Base-by-base conservation (phyloP, 805 yeast species). In the Saccharomycopsis malanga region DNA sequence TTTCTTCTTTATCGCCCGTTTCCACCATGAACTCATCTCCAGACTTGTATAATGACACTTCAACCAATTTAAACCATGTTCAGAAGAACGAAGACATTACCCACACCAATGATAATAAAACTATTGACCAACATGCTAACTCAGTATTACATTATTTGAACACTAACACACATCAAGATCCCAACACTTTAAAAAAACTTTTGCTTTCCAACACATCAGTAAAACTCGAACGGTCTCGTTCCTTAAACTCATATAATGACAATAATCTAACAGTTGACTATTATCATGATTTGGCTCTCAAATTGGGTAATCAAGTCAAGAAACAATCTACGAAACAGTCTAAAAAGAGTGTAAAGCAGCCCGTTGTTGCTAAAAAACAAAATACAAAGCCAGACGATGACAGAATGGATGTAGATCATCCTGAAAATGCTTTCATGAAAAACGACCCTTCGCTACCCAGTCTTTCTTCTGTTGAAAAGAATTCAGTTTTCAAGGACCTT, bases 221-320 rank as follows among this genome's bases (percentile, higher is more conserved):
- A 14, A 35, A 49, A 36, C 34, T 49, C 10, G 49, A 44, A 37
- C n/a, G 52, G 22, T 34, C 49, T 21, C 41, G 37, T 4, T 41
- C 46, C 12, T 32, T 44, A 15, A 47, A 39, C 34, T 39, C 44
- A 7, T 35, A 30, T 37, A 30, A 34, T 30, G 43, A 40, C 10
- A 18, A 42, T 9, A 34, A n/a, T 34, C 7, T 34, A 9, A n/a
- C 18, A 34, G 6, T n/a, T 34, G 37, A 14, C n/a, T n/a, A 34
- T 34, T n/a, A 34, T n/a, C n/a, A 36, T 18, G 20, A 36, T 18
- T 7, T n/a, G 17, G 36, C 36, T 6, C 18, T n/a, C 6, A 18
- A 14, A n/a, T 5, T 32, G 7, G 12, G 6, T 12, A 32, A 32
- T 32, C 18, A 9, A 18, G 36, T 12, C 6, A 32, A n/a, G 12